These are phyloP conservation scores for Hyaloscypha hepaticicola DNA, from an alignment of 495 filamentous ascomycete genomes.

Conservation along the genomic window DNA sequence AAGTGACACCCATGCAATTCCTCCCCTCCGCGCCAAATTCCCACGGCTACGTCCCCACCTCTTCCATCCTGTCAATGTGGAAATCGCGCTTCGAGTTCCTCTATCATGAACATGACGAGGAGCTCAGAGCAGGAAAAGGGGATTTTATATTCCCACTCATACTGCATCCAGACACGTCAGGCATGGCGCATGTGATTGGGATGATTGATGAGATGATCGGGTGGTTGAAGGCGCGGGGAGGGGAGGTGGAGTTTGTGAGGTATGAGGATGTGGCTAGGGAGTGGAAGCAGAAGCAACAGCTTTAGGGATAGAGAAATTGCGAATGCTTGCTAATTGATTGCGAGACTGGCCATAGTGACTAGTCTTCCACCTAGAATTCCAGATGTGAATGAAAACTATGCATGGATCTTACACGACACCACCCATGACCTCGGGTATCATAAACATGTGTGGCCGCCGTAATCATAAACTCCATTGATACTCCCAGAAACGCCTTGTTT, in stretches of 20 bases:
- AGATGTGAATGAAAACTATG: not conserved
- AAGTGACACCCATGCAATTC: constrained; percentile 45
- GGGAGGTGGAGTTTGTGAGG: constrained; percentile 49
- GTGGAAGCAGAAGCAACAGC: constrained; percentile 34
- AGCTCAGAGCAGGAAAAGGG: not conserved
- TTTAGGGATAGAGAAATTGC: not conserved
- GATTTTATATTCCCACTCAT: constrained; percentile 62
- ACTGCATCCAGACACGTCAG: constrained; percentile 60
- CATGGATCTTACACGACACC: not conserved
- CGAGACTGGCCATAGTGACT: not conserved
- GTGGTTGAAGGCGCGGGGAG: constrained; percentile 50
- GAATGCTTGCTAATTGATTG: not conserved
- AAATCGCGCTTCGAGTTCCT: constrained; percentile 59
- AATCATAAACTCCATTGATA: not conserved
- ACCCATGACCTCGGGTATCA: not conserved
- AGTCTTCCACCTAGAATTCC: not conserved
- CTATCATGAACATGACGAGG: constrained; percentile 52
- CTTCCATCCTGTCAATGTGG: constrained; percentile 57
- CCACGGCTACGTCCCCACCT: constrained; percentile 58
- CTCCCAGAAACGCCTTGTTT: not conserved
- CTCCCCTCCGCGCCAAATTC: constrained; percentile 51
- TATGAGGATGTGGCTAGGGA: constrained; percentile 42
- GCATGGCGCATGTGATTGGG: constrained; percentile 55
- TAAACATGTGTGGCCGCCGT: not conserved
- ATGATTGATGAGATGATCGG: constrained; percentile 55